Evolutionary conservation across 306 rosid genomes (phyloP).

Genomic region (Acacia melanoxylon): DNA sequence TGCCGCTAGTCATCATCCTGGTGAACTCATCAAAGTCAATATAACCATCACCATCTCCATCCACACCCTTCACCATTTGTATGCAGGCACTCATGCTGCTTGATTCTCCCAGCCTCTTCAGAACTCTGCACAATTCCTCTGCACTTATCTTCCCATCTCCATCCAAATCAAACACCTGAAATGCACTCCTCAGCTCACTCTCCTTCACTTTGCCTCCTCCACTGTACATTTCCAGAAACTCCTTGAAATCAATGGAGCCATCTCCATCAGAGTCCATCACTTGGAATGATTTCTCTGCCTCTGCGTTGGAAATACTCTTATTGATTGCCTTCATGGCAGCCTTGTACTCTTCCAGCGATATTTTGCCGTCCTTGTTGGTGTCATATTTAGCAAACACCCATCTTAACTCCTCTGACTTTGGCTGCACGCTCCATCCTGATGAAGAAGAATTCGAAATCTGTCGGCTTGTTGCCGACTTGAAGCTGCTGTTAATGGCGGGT

Average conservation of each 20-base stretch:
- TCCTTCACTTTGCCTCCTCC: slow-evolving; percentile 42
- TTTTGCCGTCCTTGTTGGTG: slow-evolving; percentile 69
- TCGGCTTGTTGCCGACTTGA: slow-evolving; percentile 19
- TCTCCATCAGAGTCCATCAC: slow-evolving; percentile 70
- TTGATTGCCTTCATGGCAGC: slow-evolving; percentile 53
- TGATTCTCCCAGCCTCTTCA: slow-evolving; percentile 63
- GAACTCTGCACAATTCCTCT: slow-evolving; percentile 60
- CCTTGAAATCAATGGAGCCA: slow-evolving; percentile 63
- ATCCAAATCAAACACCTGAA: slow-evolving; percentile 69
- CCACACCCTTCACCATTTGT: slow-evolving; percentile 73
- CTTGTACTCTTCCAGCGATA: slow-evolving; percentile 68
- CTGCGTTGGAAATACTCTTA: slow-evolving; percentile 41
- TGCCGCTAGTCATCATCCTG: slow-evolving; percentile 62
- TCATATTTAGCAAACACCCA: slow-evolving; percentile 78
- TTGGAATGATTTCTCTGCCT: slow-evolving; percentile 54
- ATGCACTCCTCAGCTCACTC: slow-evolving; percentile 57
- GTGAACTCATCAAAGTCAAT: slow-evolving; percentile 68
- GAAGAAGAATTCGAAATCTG: slow-evolving; percentile 2
- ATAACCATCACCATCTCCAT: slow-evolving; percentile 71
- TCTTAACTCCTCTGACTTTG: slow-evolving; percentile 61
- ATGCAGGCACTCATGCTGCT: slow-evolving; percentile 57
- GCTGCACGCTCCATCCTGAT: slow-evolving; percentile 20
- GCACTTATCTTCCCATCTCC: slow-evolving; percentile 85
- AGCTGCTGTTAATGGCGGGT: slow-evolving; percentile 36
- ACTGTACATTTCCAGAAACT: slow-evolving; percentile 61